phyloP scores from a whole-genome alignment of 2,329 filamentous ascomycete genomes.

The Geosmithia morbida region DNA sequence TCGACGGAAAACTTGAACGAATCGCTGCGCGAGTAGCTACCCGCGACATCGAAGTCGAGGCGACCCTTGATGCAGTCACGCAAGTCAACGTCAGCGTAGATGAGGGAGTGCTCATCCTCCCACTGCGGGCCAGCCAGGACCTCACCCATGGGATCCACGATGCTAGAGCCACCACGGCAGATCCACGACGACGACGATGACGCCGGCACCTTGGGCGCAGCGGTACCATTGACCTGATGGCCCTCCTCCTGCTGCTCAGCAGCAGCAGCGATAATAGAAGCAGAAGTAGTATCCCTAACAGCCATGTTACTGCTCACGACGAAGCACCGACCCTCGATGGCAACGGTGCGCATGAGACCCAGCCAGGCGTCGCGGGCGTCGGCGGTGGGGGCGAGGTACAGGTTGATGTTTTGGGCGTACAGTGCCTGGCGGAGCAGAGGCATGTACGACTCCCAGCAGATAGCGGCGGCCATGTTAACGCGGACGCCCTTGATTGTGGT shows the following conservation, averaged over 20 bases:
- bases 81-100: conserved; percentile 66
- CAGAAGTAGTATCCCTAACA: conserved; percentile 32
- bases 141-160: conserved; percentile 68
- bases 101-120: conserved; percentile 58
- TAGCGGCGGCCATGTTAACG: conserved; percentile 71
- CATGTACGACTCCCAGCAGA: conserved; percentile 98
- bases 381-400: conserved; percentile 84
- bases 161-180: conserved; percentile 67
- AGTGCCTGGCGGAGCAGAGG: conserved; percentile 70
- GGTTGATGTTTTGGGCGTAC: conserved; percentile 81
- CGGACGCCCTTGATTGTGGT: conserved; percentile 67
- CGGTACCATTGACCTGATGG: conserved; percentile 2
- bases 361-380: conserved; percentile 76
- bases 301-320: conserved; percentile 82
- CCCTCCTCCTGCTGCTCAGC: conserved; percentile 2
- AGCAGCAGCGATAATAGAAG: too few species aligned
- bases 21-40: conserved; percentile 68
- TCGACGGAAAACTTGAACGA: conserved; percentile 45
- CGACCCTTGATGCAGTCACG: conserved; percentile 75
- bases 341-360: conserved; percentile 67
- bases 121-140: conserved; percentile 69
- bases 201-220: conserved; percentile 6
- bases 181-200: conserved; percentile 41
- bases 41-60: conserved; percentile 71
- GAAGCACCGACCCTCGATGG: conserved; percentile 69